Evolutionary conservation across 495 filamentous ascomycete species (phyloP), one percentile per base, ranked within the genome.

Genomic region (Aspergillus nanangensis): DNA sequence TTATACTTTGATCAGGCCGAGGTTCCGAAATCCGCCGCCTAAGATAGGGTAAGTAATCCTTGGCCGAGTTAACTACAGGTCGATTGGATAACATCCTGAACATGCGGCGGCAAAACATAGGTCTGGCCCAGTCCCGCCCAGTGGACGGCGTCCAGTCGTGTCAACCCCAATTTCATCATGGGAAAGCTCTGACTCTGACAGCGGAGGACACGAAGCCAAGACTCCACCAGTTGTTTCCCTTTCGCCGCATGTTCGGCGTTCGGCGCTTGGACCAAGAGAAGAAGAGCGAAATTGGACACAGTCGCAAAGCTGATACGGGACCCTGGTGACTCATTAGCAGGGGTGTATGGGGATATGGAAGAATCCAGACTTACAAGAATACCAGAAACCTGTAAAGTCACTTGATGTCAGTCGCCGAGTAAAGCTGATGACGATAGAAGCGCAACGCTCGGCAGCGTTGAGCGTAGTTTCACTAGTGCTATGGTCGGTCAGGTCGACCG

Each of bases 301-400:
- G 63, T 65, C 7, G 65, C 65, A 35, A 69, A 69, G 8, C 61
- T 56, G 25, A 66, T 63, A 0, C 65, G 63, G 8, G 55, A 63
- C 63, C 65, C 65, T 69, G n/a, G 27, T 36, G 20, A 8, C 3
- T n/a, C n/a, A n/a, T n/a, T n/a, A n/a, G n/a, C n/a, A n/a, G n/a
- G n/a, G n/a, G n/a, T n/a, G n/a, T n/a, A n/a, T n/a, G n/a, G n/a
- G n/a, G n/a, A n/a, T n/a, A n/a, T n/a, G n/a, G n/a, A n/a, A n/a
- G n/a, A n/a, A n/a, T n/a, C n/a, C n/a, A n/a, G n/a, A 50, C 65
- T 32, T 55, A 66, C 65, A 69, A 2, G 65, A 65, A 35, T 69
- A 66, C 65, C 65, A 69, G 21, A 69, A 66, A 8, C 49, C 51
- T 2, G 51, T 58, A 35, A 66, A 63, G 14, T 69, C 65, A 42